phyloP scores from a whole-genome alignment of 2,329 filamentous ascomycete genomes.

The Cladosporium sp. region DNA sequence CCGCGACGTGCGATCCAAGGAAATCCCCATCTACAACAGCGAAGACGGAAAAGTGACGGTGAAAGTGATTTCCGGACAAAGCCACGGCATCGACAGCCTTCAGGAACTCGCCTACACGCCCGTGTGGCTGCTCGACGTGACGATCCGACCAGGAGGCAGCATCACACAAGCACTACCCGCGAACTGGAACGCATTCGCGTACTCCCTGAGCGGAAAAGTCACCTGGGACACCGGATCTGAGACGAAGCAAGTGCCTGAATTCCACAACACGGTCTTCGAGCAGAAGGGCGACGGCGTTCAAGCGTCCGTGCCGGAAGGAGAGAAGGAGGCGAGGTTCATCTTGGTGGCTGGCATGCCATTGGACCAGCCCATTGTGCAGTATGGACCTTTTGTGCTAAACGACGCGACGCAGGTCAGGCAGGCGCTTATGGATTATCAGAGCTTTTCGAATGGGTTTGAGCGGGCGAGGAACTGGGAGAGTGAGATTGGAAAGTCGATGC shows the following conservation, averaged over 20 bases:
- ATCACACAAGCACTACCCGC: slow-evolving; percentile 70
- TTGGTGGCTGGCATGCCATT: slow-evolving; percentile 75
- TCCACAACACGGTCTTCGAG: slow-evolving; percentile 87
- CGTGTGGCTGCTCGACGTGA: slow-evolving; percentile 90
- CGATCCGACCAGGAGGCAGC: slow-evolving; percentile 71
- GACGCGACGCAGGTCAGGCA: slow-evolving; percentile 69
- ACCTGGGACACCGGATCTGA: slow-evolving; percentile 55
- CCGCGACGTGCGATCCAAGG: slow-evolving; percentile 71
- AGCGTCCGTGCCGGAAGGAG: slow-evolving; percentile 63
- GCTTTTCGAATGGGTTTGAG: slow-evolving; percentile 73
- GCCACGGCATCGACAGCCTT: slow-evolving; percentile 78
- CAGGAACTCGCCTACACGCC: slow-evolving; percentile 93
- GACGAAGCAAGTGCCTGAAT: slow-evolving; percentile 58
- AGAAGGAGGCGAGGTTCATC: slow-evolving; percentile 58
- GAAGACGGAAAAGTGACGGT: slow-evolving; percentile 72
- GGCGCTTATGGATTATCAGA: slow-evolving; percentile 72
- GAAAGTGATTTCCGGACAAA: slow-evolving; percentile 87
- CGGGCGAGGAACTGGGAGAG: slow-evolving; percentile 74
- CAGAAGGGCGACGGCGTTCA: slow-evolving; percentile 71
- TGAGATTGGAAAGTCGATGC: slow-evolving; percentile 80
- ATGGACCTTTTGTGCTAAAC: slow-evolving; percentile 78
- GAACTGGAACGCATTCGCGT: slow-evolving; percentile 88
- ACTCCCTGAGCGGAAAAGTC: slow-evolving; percentile 71
- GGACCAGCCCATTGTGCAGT: slow-evolving; percentile 77
- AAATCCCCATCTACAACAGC: slow-evolving; percentile 71